Base-by-base conservation (phyloP, 306 rosid species). In the Ceratonia siliqua region DNA sequence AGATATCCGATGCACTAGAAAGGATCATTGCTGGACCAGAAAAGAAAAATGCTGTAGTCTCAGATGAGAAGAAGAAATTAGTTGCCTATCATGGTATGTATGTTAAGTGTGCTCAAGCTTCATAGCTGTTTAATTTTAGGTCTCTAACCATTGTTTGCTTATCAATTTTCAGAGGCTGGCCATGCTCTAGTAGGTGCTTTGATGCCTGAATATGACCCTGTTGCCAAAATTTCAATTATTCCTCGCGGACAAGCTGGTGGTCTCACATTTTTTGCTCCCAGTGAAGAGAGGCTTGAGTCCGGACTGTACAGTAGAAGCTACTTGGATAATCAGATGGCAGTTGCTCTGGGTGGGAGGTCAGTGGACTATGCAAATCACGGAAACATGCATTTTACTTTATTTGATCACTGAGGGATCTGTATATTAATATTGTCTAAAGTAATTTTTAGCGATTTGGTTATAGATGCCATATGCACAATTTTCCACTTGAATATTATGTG, bases 271-370 rank as follows among this genome's bases (percentile, higher is more conserved):
- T 84, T 84, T 6, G 87, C 87, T 46, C 87, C 87, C 62, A 84
- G 87, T 2, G 87, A 84, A 55, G 87, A 84, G 80, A 80, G 87
- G 63, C 87, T 84, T 0, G 87, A 84, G 71, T 84, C 87, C 68
- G 87, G 87, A 36, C 79, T 94, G 72, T 94, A 94, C 86, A 94
- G 99, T 68, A 89, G 99, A 90, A 94, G 99, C 87, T 94, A 94
- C 97, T 78, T 94, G 81, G 99, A 94, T 83, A 94, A 94, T 81
- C 99, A 94, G 81, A 94, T 94, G 99, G 99, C 98, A 46, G 99
- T 94, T 79, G 99, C 99, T 53, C 92, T 94, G 3, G 87, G 87
- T 67, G 87, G 87, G 76, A 84, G 87, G 87, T 84, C 56, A 84
- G 87, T 76, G 71, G 52, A 79, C 53, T 21, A 3, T 74, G 75